Percentiles rank a stretch among this genome's conserved stretches.
These are phyloP conservation scores for Acacia acuminata DNA, from an alignment of 306 rosid genomes.

Conservation along the genomic window DNA sequence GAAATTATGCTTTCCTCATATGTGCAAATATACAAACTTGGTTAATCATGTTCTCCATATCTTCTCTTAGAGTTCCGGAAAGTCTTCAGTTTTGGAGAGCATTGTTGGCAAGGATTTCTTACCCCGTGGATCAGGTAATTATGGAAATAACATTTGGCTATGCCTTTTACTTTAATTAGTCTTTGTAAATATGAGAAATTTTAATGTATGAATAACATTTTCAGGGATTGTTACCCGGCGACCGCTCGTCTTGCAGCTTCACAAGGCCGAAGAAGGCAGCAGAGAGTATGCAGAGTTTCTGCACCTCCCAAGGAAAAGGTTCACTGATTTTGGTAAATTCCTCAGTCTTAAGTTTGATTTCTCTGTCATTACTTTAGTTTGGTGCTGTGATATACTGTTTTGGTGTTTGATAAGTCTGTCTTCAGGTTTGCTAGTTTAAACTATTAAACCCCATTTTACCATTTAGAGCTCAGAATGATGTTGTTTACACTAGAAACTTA, in stretches of 20 bases:
- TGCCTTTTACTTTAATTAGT: neutral
- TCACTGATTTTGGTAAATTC: conserved; percentile 74
- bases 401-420: neutral
- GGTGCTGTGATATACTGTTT: neutral
- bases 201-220: conserved; percentile 33
- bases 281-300: conserved; percentile 93
- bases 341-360: neutral
- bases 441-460: neutral
- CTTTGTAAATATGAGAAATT: neutral
- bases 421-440: neutral
- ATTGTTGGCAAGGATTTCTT: conserved; percentile 94
- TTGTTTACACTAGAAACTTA: neutral
- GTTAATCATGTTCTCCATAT: neutral
- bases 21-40: neutral
- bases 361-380: neutral
- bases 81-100: conserved; percentile 91
- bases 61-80: conserved; percentile 79
- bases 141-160: neutral
- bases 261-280: conserved; percentile 70
- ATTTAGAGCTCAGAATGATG: neutral
- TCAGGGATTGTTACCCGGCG: conserved; percentile 94
- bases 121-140: conserved; percentile 93
- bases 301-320: conserved; percentile 76
- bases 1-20: neutral
- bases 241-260: conserved; percentile 93